phyloP scores from a whole-genome alignment of 371 early-diverging fungal genomes.

The Mycotypha africana region DNA sequence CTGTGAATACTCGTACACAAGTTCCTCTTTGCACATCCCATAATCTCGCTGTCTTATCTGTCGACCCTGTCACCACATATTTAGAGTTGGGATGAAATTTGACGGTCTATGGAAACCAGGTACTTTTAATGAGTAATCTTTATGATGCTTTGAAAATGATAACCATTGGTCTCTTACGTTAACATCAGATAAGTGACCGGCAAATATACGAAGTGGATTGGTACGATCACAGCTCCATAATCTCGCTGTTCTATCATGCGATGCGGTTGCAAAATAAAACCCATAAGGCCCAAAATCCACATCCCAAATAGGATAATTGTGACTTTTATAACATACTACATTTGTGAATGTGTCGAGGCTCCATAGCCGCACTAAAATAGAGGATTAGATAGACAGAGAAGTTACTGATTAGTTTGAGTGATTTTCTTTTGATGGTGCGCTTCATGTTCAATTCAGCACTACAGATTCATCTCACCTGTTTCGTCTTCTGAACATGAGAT shows the following conservation, averaged over 20 bases:
- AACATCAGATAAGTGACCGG: slow-evolving; percentile 97
- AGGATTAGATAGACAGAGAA: too few species aligned
- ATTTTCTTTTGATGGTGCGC: too few species aligned
- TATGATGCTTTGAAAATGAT: too few species aligned
- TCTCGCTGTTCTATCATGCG: slow-evolving; percentile 94
- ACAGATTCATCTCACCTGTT: slow-evolving; percentile 86
- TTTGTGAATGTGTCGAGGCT: slow-evolving; percentile 85
- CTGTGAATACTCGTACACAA: slow-evolving; percentile 92
- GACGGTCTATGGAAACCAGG: slow-evolving; percentile 53
- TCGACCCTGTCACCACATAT: slow-evolving; percentile 94
- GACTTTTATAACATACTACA: slow-evolving; percentile 94
- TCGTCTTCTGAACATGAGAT: slow-evolving; percentile 95
- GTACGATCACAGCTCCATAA: slow-evolving; percentile 96
- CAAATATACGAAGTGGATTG: slow-evolving; percentile 96
- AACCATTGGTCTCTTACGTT: slow-evolving; percentile 63
- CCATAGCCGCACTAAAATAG: slow-evolving; percentile 94
- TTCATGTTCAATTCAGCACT: too few species aligned
- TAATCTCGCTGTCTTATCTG: slow-evolving; percentile 92
- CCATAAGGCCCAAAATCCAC: slow-evolving; percentile 88
- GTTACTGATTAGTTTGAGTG: too few species aligned
- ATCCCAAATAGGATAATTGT: slow-evolving; percentile 98
- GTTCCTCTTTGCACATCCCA: slow-evolving; percentile 95
- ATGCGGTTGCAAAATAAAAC: slow-evolving; percentile 96
- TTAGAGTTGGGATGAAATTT: slow-evolving; percentile 98
- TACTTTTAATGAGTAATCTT: too few species aligned